Evolutionary conservation across 148 eudicot genomes (phyloP).

Genomic region (Chenopodium album): DNA sequence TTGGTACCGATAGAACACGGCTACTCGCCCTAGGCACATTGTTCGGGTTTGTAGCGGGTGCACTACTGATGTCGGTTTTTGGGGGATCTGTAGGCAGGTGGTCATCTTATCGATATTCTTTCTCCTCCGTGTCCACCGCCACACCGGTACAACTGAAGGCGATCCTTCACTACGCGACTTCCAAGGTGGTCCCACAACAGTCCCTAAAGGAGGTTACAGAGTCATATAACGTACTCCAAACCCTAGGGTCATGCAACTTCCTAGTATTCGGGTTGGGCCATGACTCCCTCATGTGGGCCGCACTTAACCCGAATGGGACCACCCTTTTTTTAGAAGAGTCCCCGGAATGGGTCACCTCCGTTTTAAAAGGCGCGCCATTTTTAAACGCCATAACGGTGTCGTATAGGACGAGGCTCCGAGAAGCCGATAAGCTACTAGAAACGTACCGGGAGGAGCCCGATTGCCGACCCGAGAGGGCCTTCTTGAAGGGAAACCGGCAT

Average conservation of each 20-base stretch:
- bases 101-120: constrained; percentile 11
- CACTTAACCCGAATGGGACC: constrained; percentile 39
- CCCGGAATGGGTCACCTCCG: constrained; percentile 34
- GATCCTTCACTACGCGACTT: constrained; percentile 47
- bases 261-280: constrained; percentile 47
- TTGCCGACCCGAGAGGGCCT: constrained; percentile 22
- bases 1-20: not conserved
- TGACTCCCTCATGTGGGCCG: constrained; percentile 51
- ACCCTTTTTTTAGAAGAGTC: constrained; percentile 46
- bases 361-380: constrained; percentile 30
- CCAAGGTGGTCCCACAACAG: constrained; percentile 43
- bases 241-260: constrained; percentile 36
- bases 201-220: constrained; percentile 25
- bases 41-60: constrained; percentile 21
- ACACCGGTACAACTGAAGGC: constrained; percentile 29
- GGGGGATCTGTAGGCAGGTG: not conserved
- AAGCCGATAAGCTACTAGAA: constrained; percentile 25
- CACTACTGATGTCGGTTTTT: constrained; percentile 13
- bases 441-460: constrained; percentile 28
- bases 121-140: constrained; percentile 6
- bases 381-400: constrained; percentile 30
- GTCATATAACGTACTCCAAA: constrained; percentile 27
- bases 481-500: constrained; percentile 17
- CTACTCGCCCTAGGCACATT: not conserved
- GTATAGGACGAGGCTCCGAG: constrained; percentile 30